Base-by-base conservation (phyloP, 495 filamentous ascomycete genomes). In the Penicillium soppii region DNA sequence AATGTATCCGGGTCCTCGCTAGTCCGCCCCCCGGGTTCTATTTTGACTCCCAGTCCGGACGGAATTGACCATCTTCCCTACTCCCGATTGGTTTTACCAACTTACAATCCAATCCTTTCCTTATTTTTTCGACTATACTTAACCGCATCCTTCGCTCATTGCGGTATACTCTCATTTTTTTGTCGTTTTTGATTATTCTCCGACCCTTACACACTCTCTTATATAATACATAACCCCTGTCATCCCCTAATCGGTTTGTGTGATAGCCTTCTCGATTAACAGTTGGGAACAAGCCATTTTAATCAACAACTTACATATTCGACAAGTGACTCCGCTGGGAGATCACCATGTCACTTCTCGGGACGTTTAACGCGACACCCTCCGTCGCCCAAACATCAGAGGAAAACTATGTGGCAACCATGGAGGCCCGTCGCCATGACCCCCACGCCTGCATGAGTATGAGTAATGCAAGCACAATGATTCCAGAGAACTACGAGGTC, bases 261-360 rank as follows among this genome's bases (percentile, higher is more conserved):
- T 51, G 42, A 13, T 19, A 41, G 20, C 40, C 39, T 38, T 22
- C 43, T 26, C 42, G 30, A 8, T 52, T 12, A 32, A 7, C 29
- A n/a, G n/a, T 32, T 12, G 29, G 29, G 29, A 32, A 7, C 5
- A 32, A 32, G 4, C 9, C 25, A 4, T 27, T 27, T 4, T 5
- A 27, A 5, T 27, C 17, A 38, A 6, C 16, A 27, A 25, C 26
- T 46, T 20, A 20, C 22, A 27, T 4, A 47, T 38, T 23, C 16
- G 23, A 50, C 44, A 43, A 40, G 22, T 54, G 43, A 43, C 38
- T 15, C 32, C n/a, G 15, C 5, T 29, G 22, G 41, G 48, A 52
- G 47, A 49, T 42, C 56, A 61, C 45, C 55, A 74, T 75, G 71
- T 73, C 69, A 49, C 61, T 73, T 25, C 42, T 73, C 37, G 70